Base-by-base conservation (phyloP, 192 early-diverging fungal genomes). In the Podochytrium sp. region DNA sequence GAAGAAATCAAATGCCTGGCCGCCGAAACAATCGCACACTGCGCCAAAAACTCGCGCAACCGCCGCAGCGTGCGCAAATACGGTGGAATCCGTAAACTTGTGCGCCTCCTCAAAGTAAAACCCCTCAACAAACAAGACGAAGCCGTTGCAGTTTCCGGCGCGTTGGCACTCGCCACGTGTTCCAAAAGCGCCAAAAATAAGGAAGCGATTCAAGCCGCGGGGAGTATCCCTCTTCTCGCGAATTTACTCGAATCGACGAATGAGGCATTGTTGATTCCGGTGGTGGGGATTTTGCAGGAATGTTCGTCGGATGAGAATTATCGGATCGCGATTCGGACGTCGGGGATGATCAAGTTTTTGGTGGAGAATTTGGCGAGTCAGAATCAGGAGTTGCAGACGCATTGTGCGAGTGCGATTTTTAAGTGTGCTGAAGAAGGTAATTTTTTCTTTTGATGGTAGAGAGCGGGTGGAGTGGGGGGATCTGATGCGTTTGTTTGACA, bases 371-470 rank as follows among this genome's bases (percentile, higher is more conserved):
- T 90, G 35, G 75, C 87, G 3, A 83, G 83, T 66, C 80, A 80
- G 34, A 90, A 89, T 66, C 76, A 90, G 66, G 84, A 85, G 56
- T 72, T 90, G 52, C 86, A 90, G 65, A 85, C 85, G 16, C 85
- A 90, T 72, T 88, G 81, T 56, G 88, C 88, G 12, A 83, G 80
- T 57, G 85, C 88, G 12, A 90, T 90, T 50, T 90, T 90, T 69
- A 89, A 90, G 63, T 90, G 88, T 57, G 88, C 88, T 34, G 88
- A 90, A 78, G 87, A 90, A 65, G 82, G 84, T 86, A 49, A 42
- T 68, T 18, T 20, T 47, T 80, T 65, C 23, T 7, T 78, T 73
- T 79, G 58, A 76, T 18, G 18, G 33, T 80, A 76, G 23, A 10
- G 7, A 27, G 20, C 52, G 10, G 12, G 7, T 29, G 23, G 30